phyloP scores from a whole-genome alignment of 768 basidiomycete species.

The Leccinum variicolor region DNA sequence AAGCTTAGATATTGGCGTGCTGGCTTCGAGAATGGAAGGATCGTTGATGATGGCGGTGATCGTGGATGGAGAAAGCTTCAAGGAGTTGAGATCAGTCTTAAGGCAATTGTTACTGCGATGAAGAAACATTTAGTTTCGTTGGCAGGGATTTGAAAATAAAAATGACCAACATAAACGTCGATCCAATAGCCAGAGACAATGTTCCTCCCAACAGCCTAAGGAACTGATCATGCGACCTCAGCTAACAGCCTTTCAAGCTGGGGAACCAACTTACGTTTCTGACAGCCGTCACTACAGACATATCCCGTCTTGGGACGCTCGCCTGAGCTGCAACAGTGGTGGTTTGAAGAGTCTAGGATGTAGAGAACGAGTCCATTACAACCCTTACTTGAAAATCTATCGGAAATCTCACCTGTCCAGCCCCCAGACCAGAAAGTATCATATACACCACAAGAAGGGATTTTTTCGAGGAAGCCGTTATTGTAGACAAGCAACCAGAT shows the following conservation, averaged over 20 bases:
- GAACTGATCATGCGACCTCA: conserved; percentile 42
- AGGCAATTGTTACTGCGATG: conserved; percentile 45
- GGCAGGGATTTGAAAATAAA: conserved; percentile 4
- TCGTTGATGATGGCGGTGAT: conserved; percentile 48
- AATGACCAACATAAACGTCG: conserved; percentile 48
- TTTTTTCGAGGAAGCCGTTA: conserved; percentile 45
- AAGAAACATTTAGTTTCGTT: not conserved
- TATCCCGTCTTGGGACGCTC: conserved; percentile 64
- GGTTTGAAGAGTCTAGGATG: conserved; percentile 49
- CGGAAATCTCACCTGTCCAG: conserved; percentile 46
- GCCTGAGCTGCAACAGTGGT: conserved; percentile 74
- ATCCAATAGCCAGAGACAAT: conserved; percentile 58
- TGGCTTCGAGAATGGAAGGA: conserved; percentile 37
- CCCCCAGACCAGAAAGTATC: conserved; percentile 56
- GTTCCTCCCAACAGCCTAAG: conserved; percentile 70
- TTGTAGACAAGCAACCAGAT: conserved; percentile 66
- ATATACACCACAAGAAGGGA: conserved; percentile 57
- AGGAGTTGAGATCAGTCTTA: conserved; percentile 35
- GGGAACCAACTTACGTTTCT: conserved; percentile 44
- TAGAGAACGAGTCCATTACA: not conserved
- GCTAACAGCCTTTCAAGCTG: not conserved
- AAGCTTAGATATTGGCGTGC: conserved; percentile 32
- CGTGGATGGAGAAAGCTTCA: conserved; percentile 35
- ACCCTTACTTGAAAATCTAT: not conserved
- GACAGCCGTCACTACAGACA: conserved; percentile 73